Evolutionary conservation across 1,284 basidiomycete genomes (phyloP).

Genomic region (Melampsora abietis-canadensis): DNA sequence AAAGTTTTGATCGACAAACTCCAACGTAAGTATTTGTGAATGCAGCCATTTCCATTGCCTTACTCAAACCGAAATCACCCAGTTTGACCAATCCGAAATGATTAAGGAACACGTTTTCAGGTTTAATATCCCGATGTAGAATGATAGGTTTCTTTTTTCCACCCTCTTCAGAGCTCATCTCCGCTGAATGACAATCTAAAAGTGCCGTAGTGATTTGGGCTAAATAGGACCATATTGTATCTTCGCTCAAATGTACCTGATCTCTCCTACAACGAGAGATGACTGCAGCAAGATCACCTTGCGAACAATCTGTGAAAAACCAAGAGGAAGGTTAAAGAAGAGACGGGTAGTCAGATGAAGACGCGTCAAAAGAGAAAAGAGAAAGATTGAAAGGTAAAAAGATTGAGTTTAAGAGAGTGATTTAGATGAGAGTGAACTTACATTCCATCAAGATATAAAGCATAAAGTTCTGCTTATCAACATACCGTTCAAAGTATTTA

Average conservation of each 20-base stretch:
- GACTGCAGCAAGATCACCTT: conserved; percentile 42
- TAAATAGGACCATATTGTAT: conserved; percentile 90
- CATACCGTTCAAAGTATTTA: conserved; percentile 82
- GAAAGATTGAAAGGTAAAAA: conserved; percentile 45
- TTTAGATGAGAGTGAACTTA: conserved; percentile 6
- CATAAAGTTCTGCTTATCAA: conserved; percentile 83
- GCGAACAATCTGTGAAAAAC: conserved; percentile 28
- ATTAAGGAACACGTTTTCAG: conserved; percentile 91
- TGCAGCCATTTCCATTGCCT: conserved; percentile 76
- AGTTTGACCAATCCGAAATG: conserved; percentile 77
- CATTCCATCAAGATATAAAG: conserved; percentile 90
- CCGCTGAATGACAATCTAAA: conserved; percentile 74
- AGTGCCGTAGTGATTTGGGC: conserved; percentile 87
- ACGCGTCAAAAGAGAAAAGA: conserved; percentile 72
- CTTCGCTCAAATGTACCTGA: conserved; percentile 65
- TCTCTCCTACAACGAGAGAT: conserved; percentile 39
- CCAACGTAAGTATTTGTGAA: conserved; percentile 97
- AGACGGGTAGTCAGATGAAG: conserved; percentile 86
- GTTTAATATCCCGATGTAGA: conserved; percentile 89
- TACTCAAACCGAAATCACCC: conserved; percentile 92
- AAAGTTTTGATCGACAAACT: conserved; percentile 59
- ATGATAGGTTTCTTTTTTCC: conserved; percentile 57
- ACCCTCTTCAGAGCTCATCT: conserved; percentile 36
- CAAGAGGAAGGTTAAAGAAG: conserved; percentile 64
- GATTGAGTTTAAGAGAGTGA: background rate